A percentile compares a stretch with the other conserved stretches of the same genome.
Conservation (phyloP, 768 basidiomycete species). For the Rickenella mellea region DNA sequence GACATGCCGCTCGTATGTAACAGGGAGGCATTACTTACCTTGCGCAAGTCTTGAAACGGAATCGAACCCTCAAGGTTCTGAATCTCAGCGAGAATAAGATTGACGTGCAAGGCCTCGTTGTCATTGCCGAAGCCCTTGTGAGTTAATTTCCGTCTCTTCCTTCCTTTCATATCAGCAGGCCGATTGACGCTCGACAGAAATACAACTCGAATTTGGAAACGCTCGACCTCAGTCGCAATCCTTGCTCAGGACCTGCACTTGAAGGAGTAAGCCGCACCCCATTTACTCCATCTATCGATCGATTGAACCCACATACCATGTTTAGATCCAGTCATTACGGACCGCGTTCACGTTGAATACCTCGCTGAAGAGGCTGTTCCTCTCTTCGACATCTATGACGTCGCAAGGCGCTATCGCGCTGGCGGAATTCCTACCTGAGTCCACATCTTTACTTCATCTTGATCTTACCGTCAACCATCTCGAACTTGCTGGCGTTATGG, state of each 20-base stretch:
- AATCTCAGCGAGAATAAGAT: conserved; percentile 94
- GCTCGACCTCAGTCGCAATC: conserved; percentile 86
- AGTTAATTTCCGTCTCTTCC: conserved; percentile 16
- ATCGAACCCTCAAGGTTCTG: conserved; percentile 87
- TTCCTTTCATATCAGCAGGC: neutral
- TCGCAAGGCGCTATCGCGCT: conserved; percentile 87
- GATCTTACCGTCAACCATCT: conserved; percentile 80
- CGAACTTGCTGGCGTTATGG: conserved; percentile 89
- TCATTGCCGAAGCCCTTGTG: conserved; percentile 84
- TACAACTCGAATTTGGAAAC: conserved; percentile 93
- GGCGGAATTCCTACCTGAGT: conserved; percentile 94
- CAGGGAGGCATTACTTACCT: conserved; percentile 79
- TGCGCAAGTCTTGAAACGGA: conserved; percentile 92
- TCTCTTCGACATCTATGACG: conserved; percentile 72
- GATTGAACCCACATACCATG: neutral
- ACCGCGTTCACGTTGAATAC: conserved; percentile 90
- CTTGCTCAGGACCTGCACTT: conserved; percentile 79
- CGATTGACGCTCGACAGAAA: conserved; percentile 47
- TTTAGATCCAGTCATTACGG: conserved; percentile 74
- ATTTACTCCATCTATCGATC: neutral
- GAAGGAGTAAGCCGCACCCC: conserved; percentile 67
- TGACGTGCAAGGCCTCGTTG: conserved; percentile 68
- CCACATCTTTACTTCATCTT: conserved; percentile 77
- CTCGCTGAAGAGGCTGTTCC: conserved; percentile 84
- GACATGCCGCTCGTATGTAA: neutral